Evolutionary conservation across 1,284 basidiomycete genomes (phyloP), one percentile per base, ranked within the genome.

Genomic region (Moniliella sp.): DNA sequence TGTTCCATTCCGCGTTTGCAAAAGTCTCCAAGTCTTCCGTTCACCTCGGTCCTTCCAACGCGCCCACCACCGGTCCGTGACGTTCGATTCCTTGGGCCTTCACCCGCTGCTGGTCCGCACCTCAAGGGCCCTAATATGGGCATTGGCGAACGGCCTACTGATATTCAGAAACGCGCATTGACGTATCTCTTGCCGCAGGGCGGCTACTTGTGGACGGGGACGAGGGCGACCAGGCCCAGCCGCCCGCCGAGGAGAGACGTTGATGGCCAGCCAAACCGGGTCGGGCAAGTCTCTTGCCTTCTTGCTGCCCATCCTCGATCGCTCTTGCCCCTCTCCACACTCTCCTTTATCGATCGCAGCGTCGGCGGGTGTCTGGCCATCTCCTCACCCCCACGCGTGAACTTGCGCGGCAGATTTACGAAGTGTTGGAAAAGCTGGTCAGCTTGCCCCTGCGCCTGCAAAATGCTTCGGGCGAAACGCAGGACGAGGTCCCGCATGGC

Each of bases 251-350:
- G n/a, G n/a, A n/a, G n/a, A n/a, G 21, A 23, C 21, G n/a, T n/a
- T n/a, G 93, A 86, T 0, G 91, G 91, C 48, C 97, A 97, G 65
- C n/a, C n/a, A n/a, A n/a, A n/a, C n/a, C n/a, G n/a, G n/a, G n/a
- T n/a, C n/a, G n/a, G n/a, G n/a, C 97, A 88, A 0, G 66, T 97
- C 14, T 73, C 88, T 2, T 99, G 81, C 64, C 72, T 97, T 11
- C 71, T 97, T 3, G 84, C 97, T 58, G 70, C 97, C 25, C 83
- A 97, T 48, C n/a, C n/a, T n/a, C n/a, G n/a, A n/a, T 81, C 88
- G 55, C 73, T 91, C 26, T 70, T 97, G 16, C 82, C 83, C 0
- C 68, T 97, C 19, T 80, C 82, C 34, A 71, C 74, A 14, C 46
- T 51, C 19, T 83, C 80, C 1, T 52, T 59, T 28, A 58, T 61